Conservation (phyloP, 2,329 filamentous ascomycete species). For the Neofusicoccum kwambonambiense region DNA sequence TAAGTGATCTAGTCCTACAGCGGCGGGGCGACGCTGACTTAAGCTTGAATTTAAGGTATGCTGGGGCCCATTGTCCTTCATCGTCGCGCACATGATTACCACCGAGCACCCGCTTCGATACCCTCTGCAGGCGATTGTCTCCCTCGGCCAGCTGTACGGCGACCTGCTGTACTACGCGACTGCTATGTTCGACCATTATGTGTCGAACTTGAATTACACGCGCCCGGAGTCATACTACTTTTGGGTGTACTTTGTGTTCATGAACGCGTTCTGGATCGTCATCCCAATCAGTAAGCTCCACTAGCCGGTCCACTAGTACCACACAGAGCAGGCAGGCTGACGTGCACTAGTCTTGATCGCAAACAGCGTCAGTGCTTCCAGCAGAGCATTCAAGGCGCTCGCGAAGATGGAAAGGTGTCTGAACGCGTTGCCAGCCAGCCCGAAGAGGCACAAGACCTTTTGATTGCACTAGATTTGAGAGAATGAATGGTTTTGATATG, state of each 20-base stretch:
- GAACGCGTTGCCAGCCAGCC: slow-evolving; percentile 24
- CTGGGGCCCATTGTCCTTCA: slow-evolving; percentile 63
- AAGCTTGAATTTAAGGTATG: slow-evolving; percentile 42
- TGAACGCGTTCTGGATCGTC: slow-evolving; percentile 67
- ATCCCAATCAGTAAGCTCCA: slow-evolving; percentile 54
- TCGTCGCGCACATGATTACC: slow-evolving; percentile 56
- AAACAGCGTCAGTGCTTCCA: slow-evolving; percentile 33
- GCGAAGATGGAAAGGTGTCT: slow-evolving; percentile 35
- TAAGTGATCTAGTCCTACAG: not conserved
- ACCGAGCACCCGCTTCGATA: slow-evolving; percentile 56
- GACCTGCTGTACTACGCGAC: slow-evolving; percentile 65
- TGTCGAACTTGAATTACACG: slow-evolving; percentile 55
- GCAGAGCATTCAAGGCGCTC: slow-evolving; percentile 36
- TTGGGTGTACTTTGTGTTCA: slow-evolving; percentile 65
- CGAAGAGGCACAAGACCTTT: slow-evolving; percentile 29
- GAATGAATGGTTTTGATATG: not conserved
- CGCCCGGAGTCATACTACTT: slow-evolving; percentile 64
- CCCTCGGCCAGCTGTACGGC: slow-evolving; percentile 63
- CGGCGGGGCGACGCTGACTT: not conserved
- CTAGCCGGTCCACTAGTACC: not conserved
- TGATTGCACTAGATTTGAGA: not conserved
- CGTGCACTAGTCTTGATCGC: slow-evolving; percentile 29
- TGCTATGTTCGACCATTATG: slow-evolving; percentile 59
- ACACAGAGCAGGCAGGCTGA: slow-evolving; percentile 8
- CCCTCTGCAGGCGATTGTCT: slow-evolving; percentile 60